phyloP scores from a whole-genome alignment of 164 flowering plant species.

The Cinnamomum micranthum region DNA sequence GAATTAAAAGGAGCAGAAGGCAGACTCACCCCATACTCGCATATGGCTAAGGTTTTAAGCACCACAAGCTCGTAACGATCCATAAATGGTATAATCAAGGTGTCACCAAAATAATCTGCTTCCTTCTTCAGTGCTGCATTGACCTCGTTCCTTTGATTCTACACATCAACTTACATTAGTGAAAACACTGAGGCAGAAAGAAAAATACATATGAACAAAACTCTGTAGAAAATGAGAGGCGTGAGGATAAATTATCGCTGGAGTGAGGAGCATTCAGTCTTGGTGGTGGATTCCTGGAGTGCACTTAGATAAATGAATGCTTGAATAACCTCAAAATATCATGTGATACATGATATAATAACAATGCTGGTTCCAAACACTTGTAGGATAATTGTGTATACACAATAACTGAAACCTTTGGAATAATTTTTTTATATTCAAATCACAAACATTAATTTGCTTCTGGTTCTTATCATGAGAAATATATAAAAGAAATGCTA shows the following conservation, averaged over 20 bases:
- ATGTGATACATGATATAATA: neutral
- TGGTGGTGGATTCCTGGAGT: neutral
- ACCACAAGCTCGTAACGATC: slow-evolving; percentile 97
- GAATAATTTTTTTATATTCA: too few relatives aligned
- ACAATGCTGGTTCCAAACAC: neutral
- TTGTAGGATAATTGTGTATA: neutral
- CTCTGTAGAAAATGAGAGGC: neutral
- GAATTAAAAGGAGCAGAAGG: neutral
- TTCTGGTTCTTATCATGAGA: too few relatives aligned
- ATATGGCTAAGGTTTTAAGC: slow-evolving; percentile 91
- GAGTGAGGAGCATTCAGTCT: neutral
- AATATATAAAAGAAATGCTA: too few relatives aligned
- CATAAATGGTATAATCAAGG: slow-evolving; percentile 85
- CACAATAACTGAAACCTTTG: neutral
- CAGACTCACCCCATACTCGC: slow-evolving; percentile 88
- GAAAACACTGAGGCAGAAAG: neutral
- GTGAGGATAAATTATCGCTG: too few relatives aligned
- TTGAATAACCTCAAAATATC: neutral
- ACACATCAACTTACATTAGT: slow-evolving; percentile 10
- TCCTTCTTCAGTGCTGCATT: slow-evolving; percentile 81
- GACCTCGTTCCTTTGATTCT: slow-evolving; percentile 88
- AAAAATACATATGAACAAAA: neutral
- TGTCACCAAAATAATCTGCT: slow-evolving; percentile 89
- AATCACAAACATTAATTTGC: too few relatives aligned
- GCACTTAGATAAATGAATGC: neutral